phyloP scores from a whole-genome alignment of 164 flowering plant species.

The Brasenia schreberi region DNA sequence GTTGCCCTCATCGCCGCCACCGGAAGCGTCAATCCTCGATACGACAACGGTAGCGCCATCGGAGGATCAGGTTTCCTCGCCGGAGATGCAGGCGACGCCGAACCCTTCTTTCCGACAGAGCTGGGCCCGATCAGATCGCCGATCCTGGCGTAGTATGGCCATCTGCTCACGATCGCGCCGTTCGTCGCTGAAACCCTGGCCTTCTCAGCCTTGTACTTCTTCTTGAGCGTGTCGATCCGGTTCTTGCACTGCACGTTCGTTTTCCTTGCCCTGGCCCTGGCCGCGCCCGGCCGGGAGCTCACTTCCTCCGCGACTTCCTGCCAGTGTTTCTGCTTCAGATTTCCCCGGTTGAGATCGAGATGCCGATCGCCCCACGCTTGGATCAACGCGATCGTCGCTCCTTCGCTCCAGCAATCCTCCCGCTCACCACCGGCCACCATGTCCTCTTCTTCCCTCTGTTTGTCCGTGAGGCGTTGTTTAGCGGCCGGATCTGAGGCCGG shows the following conservation, averaged over 20 bases:
- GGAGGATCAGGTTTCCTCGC: constrained; percentile 11
- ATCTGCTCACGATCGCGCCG: constrained; percentile 17
- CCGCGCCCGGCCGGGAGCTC: constrained; percentile 46
- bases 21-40: constrained; percentile 12
- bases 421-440: constrained; percentile 12
- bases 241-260: constrained; percentile 94
- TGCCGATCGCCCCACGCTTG: constrained; percentile 82
- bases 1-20: background rate
- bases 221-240: constrained; percentile 90
- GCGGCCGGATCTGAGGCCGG: background rate
- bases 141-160: constrained; percentile 20
- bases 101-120: constrained; percentile 9
- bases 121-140: constrained; percentile 15
- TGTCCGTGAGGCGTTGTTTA: background rate
- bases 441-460: background rate
- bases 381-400: constrained; percentile 59
- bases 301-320: constrained; percentile 83
- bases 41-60: constrained; percentile 13
- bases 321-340: constrained; percentile 90
- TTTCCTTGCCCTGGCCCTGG: constrained; percentile 41
- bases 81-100: constrained; percentile 25
- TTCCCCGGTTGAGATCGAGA: constrained; percentile 67
- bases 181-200: constrained; percentile 30
- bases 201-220: constrained; percentile 85
- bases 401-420: constrained; percentile 94